Evolutionary conservation across 768 basidiomycete species (phyloP), one percentile per base, ranked within the genome.

Genomic region (Atractiella rhizophila): DNA sequence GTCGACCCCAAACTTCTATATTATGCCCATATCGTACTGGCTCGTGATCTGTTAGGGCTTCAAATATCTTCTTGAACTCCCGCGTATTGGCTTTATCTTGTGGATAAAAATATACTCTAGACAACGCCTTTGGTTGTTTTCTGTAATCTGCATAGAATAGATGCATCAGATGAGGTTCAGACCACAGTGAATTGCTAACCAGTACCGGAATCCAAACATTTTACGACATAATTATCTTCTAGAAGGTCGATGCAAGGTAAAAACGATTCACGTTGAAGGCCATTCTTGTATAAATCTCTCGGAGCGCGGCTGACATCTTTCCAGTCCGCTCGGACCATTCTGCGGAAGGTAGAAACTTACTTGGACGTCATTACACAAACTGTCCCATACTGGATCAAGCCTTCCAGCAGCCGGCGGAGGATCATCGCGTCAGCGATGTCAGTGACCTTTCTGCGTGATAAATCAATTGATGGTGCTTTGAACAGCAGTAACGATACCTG

Each of bases 351-450:
- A 15, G 2, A 35, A n/a, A 58, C 80, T 54, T 44, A 91, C 88
- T 98, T 98, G 40, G 86, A 96, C 1, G 91, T 98, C 64, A 96
- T 79, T 20, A 98, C 75, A 54, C 74, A 82, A 35, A 96, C 72
- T 10, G 94, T 83, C 7, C 88, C 91, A 50, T 75, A 74, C 37
- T 73, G 73, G 37, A 85, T 64, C 50, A 98, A 60, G n/a, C 67
- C 65, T 57, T 94, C 86, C 35, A 98, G 62, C 16, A 98, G 64
- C 36, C 85, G 71, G 29, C 86, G 66, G 21, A 98, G 68, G 47
- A 98, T 86, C 91, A 98, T 96, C 88, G 20, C n/a, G 50, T 91
- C 85, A 18, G 79, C 85, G 45, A 96, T 94, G 60, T 94, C 88
- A 13, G 88, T 94, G 6, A 91, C 79, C 76, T 79, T 51, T 1